These are phyloP conservation scores for Pythium brassicae DNA, from an alignment of 352 stramenopile species.

Conservation along the genomic window DNA sequence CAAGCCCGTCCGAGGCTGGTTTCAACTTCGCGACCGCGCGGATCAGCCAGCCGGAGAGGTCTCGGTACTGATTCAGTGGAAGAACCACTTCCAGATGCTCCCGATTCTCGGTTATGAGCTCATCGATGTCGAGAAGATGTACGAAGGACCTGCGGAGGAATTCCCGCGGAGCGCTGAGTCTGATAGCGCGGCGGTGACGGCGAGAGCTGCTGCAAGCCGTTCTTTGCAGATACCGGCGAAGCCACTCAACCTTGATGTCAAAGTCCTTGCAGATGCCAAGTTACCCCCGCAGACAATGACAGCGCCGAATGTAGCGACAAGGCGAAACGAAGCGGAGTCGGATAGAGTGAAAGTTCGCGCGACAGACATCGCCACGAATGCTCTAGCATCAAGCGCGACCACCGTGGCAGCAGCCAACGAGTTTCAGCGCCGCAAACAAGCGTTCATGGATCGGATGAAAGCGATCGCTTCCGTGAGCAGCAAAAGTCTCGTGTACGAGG, in stretches of 20 bases:
- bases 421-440: slow-evolving; percentile 66
- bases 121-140: slow-evolving; percentile 40
- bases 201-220: not conserved
- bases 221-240: not conserved
- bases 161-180: not conserved
- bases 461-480: slow-evolving; percentile 54
- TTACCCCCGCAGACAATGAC: not conserved
- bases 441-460: slow-evolving; percentile 76
- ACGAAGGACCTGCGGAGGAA: slow-evolving; percentile 5
- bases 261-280: slow-evolving; percentile 10
- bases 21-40: slow-evolving; percentile 53
- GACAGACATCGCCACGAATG: not conserved
- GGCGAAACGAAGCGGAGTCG: not conserved
- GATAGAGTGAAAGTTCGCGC: not conserved
- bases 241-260: slow-evolving; percentile 30
- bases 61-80: slow-evolving; percentile 72
- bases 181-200: not conserved
- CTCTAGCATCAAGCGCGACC: not conserved
- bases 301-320: not conserved
- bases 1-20: slow-evolving; percentile 68
- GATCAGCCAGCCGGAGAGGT: slow-evolving; percentile 61
- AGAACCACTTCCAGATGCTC: slow-evolving; percentile 65
- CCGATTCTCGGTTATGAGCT: slow-evolving; percentile 69
- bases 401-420: slow-evolving; percentile 29
- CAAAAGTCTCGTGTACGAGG: slow-evolving; percentile 72